These are phyloP conservation scores for Deinandra increscens DNA, from an alignment of 129 eudicot genomes.

Conservation along the genomic window DNA sequence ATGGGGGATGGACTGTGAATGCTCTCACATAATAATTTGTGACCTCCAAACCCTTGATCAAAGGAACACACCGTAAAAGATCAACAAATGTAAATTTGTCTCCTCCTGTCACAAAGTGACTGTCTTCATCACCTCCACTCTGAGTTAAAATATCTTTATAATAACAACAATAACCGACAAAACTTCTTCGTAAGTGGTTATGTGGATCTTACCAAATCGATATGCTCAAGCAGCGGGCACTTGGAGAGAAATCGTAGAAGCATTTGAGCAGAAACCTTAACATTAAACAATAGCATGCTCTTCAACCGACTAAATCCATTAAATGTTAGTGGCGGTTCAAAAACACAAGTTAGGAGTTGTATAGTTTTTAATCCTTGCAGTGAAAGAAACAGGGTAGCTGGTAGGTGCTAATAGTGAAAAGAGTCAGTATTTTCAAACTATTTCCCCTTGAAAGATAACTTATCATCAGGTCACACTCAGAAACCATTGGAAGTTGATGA, in stretches of 20 bases:
- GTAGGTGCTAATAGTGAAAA: background rate
- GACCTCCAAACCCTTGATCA: background rate
- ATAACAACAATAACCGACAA: background rate
- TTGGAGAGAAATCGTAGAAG: slow-evolving; percentile 22
- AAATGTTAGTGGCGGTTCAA: slow-evolving; percentile 19
- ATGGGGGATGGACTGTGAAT: too few relatives aligned
- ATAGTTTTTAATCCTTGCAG: slow-evolving; percentile 15
- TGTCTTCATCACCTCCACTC: too few relatives aligned
- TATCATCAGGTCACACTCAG: slow-evolving; percentile 24
- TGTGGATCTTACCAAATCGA: slow-evolving; percentile 10
- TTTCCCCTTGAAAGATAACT: slow-evolving; percentile 26
- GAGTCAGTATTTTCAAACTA: slow-evolving; percentile 13
- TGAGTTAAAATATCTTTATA: slow-evolving; percentile 1
- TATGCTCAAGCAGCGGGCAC: slow-evolving; percentile 18
- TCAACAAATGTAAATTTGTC: slow-evolving; percentile 7
- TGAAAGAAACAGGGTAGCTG: slow-evolving; percentile 25
- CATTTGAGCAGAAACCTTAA: background rate
- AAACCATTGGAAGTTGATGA: slow-evolving; percentile 6
- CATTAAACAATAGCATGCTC: background rate
- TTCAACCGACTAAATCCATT: slow-evolving; percentile 18
- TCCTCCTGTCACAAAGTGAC: background rate
- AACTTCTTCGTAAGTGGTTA: background rate
- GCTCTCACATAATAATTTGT: background rate
- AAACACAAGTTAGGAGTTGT: background rate
- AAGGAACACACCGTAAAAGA: background rate